These are phyloP conservation scores for Boletus insuetus DNA, from an alignment of 768 basidiomycete species.

Conservation along the genomic window DNA sequence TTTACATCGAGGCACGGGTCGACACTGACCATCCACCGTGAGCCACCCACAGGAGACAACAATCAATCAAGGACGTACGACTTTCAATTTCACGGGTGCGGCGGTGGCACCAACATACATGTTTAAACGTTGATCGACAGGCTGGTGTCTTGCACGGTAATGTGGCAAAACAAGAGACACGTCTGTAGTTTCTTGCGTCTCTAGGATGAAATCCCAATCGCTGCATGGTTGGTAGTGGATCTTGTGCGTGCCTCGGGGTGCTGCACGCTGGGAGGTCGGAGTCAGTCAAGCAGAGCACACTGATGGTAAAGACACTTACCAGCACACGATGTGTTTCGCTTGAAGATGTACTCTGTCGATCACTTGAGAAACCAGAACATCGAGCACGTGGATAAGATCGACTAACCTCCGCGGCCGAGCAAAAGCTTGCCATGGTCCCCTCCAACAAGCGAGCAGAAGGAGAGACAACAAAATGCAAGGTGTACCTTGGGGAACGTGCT, in stretches of 20 bases:
- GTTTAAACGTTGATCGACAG: conserved; percentile 66
- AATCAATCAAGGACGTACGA: conserved; percentile 47
- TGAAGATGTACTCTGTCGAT: conserved; percentile 23
- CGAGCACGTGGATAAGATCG: background rate
- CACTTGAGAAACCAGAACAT: conserved; percentile 4
- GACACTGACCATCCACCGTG: conserved; percentile 43
- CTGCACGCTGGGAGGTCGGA: conserved; percentile 19
- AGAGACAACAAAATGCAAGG: background rate
- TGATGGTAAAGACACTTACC: conserved; percentile 6
- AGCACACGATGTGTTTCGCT: conserved; percentile 14
- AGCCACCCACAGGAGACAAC: background rate
- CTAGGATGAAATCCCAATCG: conserved; percentile 69
- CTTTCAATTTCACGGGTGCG: conserved; percentile 63
- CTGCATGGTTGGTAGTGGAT: conserved; percentile 60
- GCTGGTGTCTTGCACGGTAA: conserved; percentile 73
- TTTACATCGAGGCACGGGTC: conserved; percentile 49
- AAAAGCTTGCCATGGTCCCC: conserved; percentile 22
- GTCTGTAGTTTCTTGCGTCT: conserved; percentile 52
- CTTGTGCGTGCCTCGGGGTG: conserved; percentile 52
- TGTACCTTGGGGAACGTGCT: conserved; percentile 7
- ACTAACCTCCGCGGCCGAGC: conserved; percentile 32
- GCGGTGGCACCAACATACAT: conserved; percentile 59
- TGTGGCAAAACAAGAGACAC: conserved; percentile 71
- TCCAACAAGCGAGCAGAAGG: background rate
- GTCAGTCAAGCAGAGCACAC: background rate